These are phyloP conservation scores for Anaeramoeba flamelloides DNA, from an alignment of 78 protist genomes.

Conservation along the genomic window DNA sequence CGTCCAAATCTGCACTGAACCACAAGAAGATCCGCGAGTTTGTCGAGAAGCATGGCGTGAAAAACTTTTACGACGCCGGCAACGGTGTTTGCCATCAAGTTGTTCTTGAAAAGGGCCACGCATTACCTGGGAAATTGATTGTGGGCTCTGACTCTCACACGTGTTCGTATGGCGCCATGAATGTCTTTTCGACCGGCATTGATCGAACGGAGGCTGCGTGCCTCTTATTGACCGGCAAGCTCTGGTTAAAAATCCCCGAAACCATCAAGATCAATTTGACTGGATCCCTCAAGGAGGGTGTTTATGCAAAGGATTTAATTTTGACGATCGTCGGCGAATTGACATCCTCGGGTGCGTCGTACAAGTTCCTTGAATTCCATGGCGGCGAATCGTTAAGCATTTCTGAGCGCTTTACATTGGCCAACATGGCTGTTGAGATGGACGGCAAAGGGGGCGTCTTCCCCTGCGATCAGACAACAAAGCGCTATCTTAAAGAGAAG, in stretches of 20 bases:
- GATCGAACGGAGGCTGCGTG: neutral
- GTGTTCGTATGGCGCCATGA: neutral
- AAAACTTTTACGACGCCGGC: too few species aligned
- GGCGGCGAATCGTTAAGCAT: conserved; percentile 54
- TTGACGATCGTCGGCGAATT: conserved; percentile 33
- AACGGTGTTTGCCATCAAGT: too few species aligned
- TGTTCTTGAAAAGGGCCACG: too few species aligned
- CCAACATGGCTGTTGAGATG: conserved; percentile 77
- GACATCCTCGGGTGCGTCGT: conserved; percentile 38
- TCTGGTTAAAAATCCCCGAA: neutral
- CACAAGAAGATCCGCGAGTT: too few species aligned
- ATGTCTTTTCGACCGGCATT: neutral
- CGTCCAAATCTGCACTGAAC: too few species aligned
- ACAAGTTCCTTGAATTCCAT: conserved; percentile 65
- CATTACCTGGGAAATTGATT: neutral
- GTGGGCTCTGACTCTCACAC: neutral
- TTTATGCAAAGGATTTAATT: conserved; percentile 24
- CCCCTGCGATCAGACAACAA: conserved; percentile 53
- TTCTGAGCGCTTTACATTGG: conserved; percentile 66
- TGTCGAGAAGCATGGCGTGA: too few species aligned
- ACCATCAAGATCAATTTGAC: neutral
- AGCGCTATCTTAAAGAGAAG: neutral
- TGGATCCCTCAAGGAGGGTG: neutral
- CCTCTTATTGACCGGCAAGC: neutral
- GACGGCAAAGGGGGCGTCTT: conserved; percentile 69